These are phyloP conservation scores for Delonix regia DNA, from an alignment of 306 rosid genomes.

Conservation along the genomic window DNA sequence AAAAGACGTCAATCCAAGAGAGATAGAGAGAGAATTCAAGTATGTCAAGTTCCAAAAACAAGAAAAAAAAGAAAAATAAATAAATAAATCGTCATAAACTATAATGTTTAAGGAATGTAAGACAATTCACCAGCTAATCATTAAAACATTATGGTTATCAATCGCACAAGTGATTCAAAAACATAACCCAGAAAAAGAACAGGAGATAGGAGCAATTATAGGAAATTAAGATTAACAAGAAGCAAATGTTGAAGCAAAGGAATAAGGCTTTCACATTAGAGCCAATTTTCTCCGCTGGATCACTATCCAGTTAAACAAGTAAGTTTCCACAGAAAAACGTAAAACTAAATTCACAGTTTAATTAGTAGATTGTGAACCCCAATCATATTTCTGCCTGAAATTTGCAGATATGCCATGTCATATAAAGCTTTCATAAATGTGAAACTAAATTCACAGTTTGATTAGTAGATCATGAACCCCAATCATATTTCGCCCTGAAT, in stretches of 20 bases:
- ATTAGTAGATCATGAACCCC: neutral
- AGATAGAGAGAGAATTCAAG: slow-evolving; percentile 11
- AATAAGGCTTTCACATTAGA: neutral
- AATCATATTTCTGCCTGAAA: neutral
- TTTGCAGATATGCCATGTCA: slow-evolving; percentile 27
- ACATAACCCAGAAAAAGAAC: neutral
- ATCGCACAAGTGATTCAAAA: neutral
- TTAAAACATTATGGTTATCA: slow-evolving; percentile 15
- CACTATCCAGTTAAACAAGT: slow-evolving; percentile 14
- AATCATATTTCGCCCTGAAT: neutral
- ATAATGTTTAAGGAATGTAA: slow-evolving; percentile 5
- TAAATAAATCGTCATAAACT: slow-evolving; percentile 1
- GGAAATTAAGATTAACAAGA: slow-evolving; percentile 16
- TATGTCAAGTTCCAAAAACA: slow-evolving; percentile 4
- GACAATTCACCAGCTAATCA: slow-evolving; percentile 18
- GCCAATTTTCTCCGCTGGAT: slow-evolving; percentile 8
- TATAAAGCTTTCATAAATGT: neutral
- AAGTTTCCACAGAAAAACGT: neutral
- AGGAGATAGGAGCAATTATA: neutral
- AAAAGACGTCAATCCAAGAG: neutral
- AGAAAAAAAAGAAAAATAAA: slow-evolving; percentile 26
- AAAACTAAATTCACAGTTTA: neutral
- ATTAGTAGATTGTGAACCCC: neutral
- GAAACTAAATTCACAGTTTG: neutral
- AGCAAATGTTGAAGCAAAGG: slow-evolving; percentile 5